These are phyloP conservation scores for Pulveroboletus sp. DNA, from an alignment of 768 basidiomycete species.

Conservation along the genomic window DNA sequence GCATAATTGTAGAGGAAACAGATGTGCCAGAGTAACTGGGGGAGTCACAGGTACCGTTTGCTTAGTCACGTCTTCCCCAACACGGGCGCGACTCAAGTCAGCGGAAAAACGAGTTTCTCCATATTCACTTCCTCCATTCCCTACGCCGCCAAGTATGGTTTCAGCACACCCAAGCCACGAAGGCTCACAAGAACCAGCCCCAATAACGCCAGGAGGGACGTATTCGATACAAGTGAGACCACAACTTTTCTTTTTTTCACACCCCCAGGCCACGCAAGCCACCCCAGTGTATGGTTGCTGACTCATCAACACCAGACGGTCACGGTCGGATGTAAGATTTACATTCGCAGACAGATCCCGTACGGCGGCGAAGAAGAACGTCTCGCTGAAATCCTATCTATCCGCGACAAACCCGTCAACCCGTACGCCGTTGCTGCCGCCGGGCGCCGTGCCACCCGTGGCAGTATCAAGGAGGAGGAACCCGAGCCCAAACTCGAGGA, in stretches of 20 bases:
- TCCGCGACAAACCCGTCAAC: slow-evolving; percentile 79
- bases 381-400: slow-evolving; percentile 92
- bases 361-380: slow-evolving; percentile 83
- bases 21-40: too few species aligned
- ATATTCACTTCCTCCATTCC: slow-evolving; percentile 1
- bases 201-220: slow-evolving; percentile 68
- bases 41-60: too few species aligned
- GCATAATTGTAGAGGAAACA: neutral
- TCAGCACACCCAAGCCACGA: slow-evolving; percentile 32
- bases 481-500: slow-evolving; percentile 62
- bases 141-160: slow-evolving; percentile 21
- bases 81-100: slow-evolving; percentile 1
- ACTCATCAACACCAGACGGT: slow-evolving; percentile 59
- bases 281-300: slow-evolving; percentile 20
- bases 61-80: slow-evolving; percentile 21
- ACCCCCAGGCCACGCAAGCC: slow-evolving; percentile 16
- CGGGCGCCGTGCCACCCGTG: slow-evolving; percentile 39
- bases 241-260: slow-evolving; percentile 24
- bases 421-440: slow-evolving; percentile 35
- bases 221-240: slow-evolving; percentile 68
- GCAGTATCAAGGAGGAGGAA: slow-evolving; percentile 41
- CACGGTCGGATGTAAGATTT: slow-evolving; percentile 93
- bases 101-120: slow-evolving; percentile 6
- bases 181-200: slow-evolving; percentile 48
- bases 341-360: slow-evolving; percentile 74